A percentile compares a stretch with the other conserved stretches of the same genome.
phyloP scores from a whole-genome alignment of 140 eudicot genomes.

The Flaveria floridana region DNA sequence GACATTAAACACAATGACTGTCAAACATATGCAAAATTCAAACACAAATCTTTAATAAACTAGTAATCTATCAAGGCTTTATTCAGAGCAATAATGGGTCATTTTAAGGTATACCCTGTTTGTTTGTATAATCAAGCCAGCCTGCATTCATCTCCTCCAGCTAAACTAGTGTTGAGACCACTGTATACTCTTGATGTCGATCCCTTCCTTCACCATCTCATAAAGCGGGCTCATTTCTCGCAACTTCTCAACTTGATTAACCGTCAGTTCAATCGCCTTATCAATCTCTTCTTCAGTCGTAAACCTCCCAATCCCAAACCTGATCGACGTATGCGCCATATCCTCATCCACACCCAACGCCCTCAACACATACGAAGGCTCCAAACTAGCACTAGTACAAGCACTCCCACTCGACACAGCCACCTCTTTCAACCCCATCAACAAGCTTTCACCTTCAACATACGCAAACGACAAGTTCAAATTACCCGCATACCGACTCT shows the following conservation, averaged over 20 bases:
- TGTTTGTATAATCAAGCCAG: neutral
- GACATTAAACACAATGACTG: conserved; percentile 16
- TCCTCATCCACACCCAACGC: conserved; percentile 98
- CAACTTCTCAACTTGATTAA: conserved; percentile 80
- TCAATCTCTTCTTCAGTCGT: conserved; percentile 95
- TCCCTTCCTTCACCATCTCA: conserved; percentile 93
- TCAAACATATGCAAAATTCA: conserved; percentile 10
- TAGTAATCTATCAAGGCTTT: neutral
- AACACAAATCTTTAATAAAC: neutral
- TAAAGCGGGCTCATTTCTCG: conserved; percentile 98
- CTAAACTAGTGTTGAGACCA: conserved; percentile 77
- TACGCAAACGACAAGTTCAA: conserved; percentile 86
- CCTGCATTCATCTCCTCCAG: no score
- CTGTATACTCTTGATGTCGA: conserved; percentile 86
- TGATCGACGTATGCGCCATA: conserved; percentile 95
- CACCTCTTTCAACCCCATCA: conserved; percentile 98
- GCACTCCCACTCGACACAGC: conserved; percentile 99
- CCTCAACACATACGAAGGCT: conserved; percentile 89
- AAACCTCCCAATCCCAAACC: conserved; percentile 99
- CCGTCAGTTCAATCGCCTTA: conserved; percentile 76
- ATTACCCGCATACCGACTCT: conserved; percentile 79
- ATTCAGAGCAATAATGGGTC: neutral
- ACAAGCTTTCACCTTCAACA: conserved; percentile 96
- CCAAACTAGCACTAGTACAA: conserved; percentile 95
- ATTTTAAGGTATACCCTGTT: conserved; percentile 31